These are phyloP conservation scores for Xylaria flabelliformis DNA, from an alignment of 495 filamentous ascomycete species.

Conservation along the genomic window DNA sequence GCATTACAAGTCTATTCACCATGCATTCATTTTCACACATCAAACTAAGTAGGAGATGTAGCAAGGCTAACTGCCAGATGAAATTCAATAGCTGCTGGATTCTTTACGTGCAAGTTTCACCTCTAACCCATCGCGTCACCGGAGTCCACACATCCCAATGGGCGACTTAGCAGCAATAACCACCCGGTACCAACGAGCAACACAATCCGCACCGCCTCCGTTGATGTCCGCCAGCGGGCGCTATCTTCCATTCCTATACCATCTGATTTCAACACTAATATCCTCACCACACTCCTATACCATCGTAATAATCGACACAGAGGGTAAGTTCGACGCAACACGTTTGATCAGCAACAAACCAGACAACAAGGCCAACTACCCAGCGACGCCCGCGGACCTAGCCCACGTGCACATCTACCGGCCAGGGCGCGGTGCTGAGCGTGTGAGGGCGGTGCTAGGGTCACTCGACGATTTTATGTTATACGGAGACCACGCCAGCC, in stretches of 20 bases:
- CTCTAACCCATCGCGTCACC: slow-evolving; percentile 18
- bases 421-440: slow-evolving; percentile 34
- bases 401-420: slow-evolving; percentile 52
- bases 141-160: slow-evolving; percentile 47
- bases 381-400: slow-evolving; percentile 36
- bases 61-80: slow-evolving; percentile 3
- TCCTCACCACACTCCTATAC: slow-evolving; percentile 59
- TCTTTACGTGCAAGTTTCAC: slow-evolving; percentile 54
- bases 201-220: slow-evolving; percentile 40
- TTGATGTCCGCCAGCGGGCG: slow-evolving; percentile 53
- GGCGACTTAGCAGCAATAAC: slow-evolving; percentile 49
- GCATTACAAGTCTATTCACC: not conserved
- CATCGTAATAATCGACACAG: slow-evolving; percentile 73
- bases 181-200: slow-evolving; percentile 45
- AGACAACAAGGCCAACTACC: slow-evolving; percentile 28
- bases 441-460: slow-evolving; percentile 38
- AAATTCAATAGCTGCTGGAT: slow-evolving; percentile 45
- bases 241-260: slow-evolving; percentile 72
- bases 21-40: not conserved
- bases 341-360: slow-evolving; percentile 49
- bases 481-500: slow-evolving; percentile 50
- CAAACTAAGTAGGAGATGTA: not conserved
- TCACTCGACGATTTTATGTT: slow-evolving; percentile 56
- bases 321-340: slow-evolving; percentile 67
- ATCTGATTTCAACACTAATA: slow-evolving; percentile 65